Base-by-base conservation (phyloP, 306 rosid genomes). In the Dryas drummondii region DNA sequence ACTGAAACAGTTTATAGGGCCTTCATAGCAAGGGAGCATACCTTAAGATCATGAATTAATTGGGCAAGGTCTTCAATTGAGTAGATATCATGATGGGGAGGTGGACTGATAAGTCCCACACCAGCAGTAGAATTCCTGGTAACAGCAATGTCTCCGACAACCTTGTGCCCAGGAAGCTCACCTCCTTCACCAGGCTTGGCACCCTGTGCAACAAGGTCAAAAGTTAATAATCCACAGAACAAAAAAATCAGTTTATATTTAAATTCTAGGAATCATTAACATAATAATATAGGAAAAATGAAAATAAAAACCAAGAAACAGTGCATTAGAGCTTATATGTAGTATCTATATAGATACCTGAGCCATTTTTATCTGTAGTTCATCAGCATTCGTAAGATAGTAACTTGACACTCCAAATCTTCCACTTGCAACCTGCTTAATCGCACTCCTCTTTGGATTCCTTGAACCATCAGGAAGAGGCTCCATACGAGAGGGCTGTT, bases 181-280 rank as follows among this genome's bases (percentile, higher is more conserved):
- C 99, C 99, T 62, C 99, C 99, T 79, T 96, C 99, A 55, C 99
- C 99, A 57, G 99, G 99, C 84, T 96, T 96, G 80, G 99, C 99
- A 49, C 99, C 99, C 99, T 96, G 76, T 27, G 57, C 77, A 82
- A 83, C n/a, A 81, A 82, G 22, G 4, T 62, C 16, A 45, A 37
- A 75, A 51, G 66, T 87, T 79, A 79, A 70, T 73, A 55, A 55
- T 59, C 51, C 45, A 56, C 66, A 37, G 40, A 81, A 12, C n/a
- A 64, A 68, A 64, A 66, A 75, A 53, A 57, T 73, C 65, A 62
- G 13, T 68, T 71, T 27, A 64, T 37, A 26, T 49, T 77, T 42
- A 75, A 73, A 68, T 80, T 84, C 84, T 71, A 77, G 79, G 79
- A 63, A 73, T 83, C 84, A 85, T 62, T 73, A 80, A 87, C 56